Percentiles rank a stretch among this genome's conserved stretches.
phyloP scores from a whole-genome alignment of 441 rosid species.

The Erysimum cheiri region DNA sequence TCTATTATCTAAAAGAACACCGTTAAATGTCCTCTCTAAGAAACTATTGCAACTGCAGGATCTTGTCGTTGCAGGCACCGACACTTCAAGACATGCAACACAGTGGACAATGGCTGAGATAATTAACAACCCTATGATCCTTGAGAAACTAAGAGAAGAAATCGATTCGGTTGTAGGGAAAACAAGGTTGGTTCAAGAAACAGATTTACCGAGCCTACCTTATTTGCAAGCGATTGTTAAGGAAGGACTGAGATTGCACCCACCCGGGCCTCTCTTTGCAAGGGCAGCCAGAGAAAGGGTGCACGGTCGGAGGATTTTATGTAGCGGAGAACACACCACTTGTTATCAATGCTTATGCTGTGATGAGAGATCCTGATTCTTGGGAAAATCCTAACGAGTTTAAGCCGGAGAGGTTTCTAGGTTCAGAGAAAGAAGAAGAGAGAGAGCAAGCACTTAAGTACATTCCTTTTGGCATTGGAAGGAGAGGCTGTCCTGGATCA shows the following conservation, averaged over 20 bases:
- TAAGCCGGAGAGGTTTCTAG: slow-evolving; percentile 33
- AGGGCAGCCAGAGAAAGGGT: slow-evolving; percentile 14
- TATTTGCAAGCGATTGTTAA: slow-evolving; percentile 20
- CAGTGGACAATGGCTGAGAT: too few species aligned
- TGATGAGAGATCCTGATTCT: slow-evolving; percentile 25
- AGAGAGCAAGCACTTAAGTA: neutral
- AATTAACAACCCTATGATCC: neutral
- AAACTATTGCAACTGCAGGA: too few species aligned
- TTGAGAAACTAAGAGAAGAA: slow-evolving; percentile 26
- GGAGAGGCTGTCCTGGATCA: slow-evolving; percentile 35
- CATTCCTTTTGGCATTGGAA: slow-evolving; percentile 33
- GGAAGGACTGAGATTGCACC: slow-evolving; percentile 30
- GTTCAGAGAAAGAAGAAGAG: neutral
- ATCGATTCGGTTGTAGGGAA: slow-evolving; percentile 2
- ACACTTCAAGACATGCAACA: too few species aligned
- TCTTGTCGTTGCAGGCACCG: too few species aligned
- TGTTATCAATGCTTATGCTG: slow-evolving; percentile 19
- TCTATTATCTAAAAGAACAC: too few species aligned
- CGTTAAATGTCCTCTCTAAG: too few species aligned
- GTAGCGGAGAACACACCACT: slow-evolving; percentile 18
- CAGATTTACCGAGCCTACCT: slow-evolving; percentile 27
- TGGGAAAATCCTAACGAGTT: slow-evolving; percentile 33
- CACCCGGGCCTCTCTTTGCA: neutral
- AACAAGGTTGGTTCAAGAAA: slow-evolving; percentile 36
- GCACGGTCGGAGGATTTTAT: neutral